phyloP scores from a whole-genome alignment of 139 green algal species.

The Chlamydomonas sphaeroides region DNA sequence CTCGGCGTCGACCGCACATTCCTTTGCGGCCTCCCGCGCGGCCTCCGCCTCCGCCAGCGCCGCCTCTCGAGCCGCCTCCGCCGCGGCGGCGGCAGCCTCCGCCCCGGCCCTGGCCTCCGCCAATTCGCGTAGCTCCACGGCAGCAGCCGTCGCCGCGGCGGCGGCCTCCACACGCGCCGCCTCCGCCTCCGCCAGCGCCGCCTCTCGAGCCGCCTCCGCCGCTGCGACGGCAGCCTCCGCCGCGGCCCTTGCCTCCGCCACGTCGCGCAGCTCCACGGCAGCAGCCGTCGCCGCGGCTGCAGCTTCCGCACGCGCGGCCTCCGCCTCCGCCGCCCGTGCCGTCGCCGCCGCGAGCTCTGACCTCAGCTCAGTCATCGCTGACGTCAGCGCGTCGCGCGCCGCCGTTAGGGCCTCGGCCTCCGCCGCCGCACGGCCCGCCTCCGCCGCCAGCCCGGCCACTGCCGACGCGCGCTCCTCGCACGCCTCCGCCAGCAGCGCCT shows the following conservation, averaged over 20 bases:
- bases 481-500: background rate
- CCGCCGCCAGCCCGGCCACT: background rate
- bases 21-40: no score
- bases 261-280: no score
- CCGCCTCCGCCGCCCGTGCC: background rate
- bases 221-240: background rate
- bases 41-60: background rate
- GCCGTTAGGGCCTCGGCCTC: background rate
- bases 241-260: no score
- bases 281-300: no score
- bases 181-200: background rate
- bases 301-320: background rate
- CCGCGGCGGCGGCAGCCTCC: no score
- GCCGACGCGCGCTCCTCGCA: background rate
- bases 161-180: background rate
- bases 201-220: background rate
- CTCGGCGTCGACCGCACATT: no score
- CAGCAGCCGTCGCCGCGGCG: no score
- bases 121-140: no score
- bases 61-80: background rate
- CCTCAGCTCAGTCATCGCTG: background rate
- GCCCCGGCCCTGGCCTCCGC: background rate
- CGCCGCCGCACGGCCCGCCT: background rate
- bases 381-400: background rate
- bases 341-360: background rate